Base-by-base conservation (phyloP, 1,139 yeast genomes). In the Pichia sp. region DNA sequence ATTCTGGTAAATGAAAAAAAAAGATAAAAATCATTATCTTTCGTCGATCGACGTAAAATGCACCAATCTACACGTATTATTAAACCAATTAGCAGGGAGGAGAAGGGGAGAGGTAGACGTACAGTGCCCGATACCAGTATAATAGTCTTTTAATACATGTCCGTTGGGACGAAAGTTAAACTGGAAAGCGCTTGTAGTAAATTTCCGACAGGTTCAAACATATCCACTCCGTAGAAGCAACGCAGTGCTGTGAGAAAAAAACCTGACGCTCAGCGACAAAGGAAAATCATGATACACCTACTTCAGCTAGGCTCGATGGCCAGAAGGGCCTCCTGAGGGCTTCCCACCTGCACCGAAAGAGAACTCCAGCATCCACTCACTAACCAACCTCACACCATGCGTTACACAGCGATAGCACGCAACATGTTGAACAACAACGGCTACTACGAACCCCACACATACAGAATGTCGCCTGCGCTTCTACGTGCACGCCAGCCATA, bases 381-480 rank as follows among this genome's bases (percentile, higher is more conserved):
- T 20, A 20, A 20, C 24, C 24, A 20, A 20, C 24, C 24, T 20
- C 24, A 20, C 27, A 45, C 1, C 20, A 57, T 57, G 62, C 54
- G 43, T 46, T 38, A 30, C 33, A 47, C 53, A n/a, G 12, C 47
- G 10, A 29, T 44, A 55, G 61, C 53, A 20, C 57, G 49, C 59
- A 64, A 56, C 51, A 60, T 43, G 57, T 67, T 59, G 71, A 75
- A 59, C 40, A 54, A 52, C 52, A 51, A 53, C 12, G 56, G 60
- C 30, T 90, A 89, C 71, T 86, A 87, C 67, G 89, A 87, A 71
- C 87, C 84, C 52, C 76, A 77, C 65, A 88, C 95, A 27, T 86
- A 84, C 73, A 87, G 87, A 68, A 91, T 91, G 91, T 88, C 97
- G 2, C 97, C 97, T 20, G 96, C 97, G 9, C 84, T 92, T 76